These are phyloP conservation scores for Colletotrichum lupini DNA, from an alignment of 2,329 filamentous ascomycete species.

Conservation along the genomic window DNA sequence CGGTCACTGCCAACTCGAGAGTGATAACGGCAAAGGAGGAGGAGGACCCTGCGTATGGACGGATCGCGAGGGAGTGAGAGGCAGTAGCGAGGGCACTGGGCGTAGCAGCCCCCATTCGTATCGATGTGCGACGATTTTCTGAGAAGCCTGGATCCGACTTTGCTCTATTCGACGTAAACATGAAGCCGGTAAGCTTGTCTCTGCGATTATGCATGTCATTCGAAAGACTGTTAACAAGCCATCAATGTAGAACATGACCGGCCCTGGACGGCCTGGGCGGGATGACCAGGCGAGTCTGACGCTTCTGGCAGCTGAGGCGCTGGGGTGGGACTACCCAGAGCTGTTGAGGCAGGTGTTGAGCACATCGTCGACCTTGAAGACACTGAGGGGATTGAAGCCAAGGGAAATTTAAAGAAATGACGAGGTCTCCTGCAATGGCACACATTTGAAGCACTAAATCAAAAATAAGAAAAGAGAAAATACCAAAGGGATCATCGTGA, in stretches of 20 bases:
- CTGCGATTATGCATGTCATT: not conserved
- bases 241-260: constrained; percentile 39
- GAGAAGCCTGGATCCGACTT: constrained; percentile 46
- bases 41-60: constrained; percentile 44
- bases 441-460: too few relatives aligned
- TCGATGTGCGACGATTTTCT: constrained; percentile 55
- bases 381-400: not conserved
- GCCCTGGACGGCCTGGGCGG: constrained; percentile 57
- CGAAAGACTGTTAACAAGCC: not conserved
- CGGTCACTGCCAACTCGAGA: constrained; percentile 58
- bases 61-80: constrained; percentile 51
- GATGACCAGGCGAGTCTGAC: constrained; percentile 60
- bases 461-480: not conserved
- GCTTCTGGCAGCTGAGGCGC: constrained; percentile 51
- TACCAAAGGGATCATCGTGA: not conserved
- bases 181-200: constrained; percentile 56
- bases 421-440: too few relatives aligned
- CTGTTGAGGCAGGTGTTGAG: constrained; percentile 50
- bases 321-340: constrained; percentile 55
- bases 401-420: not conserved
- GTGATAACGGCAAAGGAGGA: constrained; percentile 47
- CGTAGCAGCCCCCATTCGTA: constrained; percentile 56
- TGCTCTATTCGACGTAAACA: constrained; percentile 62
- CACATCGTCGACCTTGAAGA: not conserved
- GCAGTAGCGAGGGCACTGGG: constrained; percentile 50